phyloP scores from a whole-genome alignment of 1,139 yeast genomes.

The Zygosaccharomyces pseudobailii region DNA sequence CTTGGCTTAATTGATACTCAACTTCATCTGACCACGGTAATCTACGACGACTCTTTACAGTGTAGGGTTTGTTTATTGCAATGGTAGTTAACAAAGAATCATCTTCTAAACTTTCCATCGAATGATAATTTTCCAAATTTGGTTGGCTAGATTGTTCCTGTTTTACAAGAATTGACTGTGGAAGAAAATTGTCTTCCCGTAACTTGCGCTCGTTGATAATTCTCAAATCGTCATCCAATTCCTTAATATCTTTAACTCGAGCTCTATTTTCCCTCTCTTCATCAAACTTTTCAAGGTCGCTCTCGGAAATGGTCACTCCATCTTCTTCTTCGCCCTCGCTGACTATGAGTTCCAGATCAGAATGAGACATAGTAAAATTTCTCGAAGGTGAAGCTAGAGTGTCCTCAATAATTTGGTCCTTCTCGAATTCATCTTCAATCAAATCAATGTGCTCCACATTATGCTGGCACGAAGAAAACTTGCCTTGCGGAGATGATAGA shows the following conservation, averaged over 20 bases:
- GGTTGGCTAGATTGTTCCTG: slow-evolving; percentile 1
- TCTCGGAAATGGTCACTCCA: slow-evolving; percentile 23
- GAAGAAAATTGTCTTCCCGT: slow-evolving; percentile 14
- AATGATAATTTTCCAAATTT: not conserved
- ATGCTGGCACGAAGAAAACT: not conserved
- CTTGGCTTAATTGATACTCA: slow-evolving; percentile 47
- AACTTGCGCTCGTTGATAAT: slow-evolving; percentile 31
- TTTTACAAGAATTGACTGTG: slow-evolving; percentile 7
- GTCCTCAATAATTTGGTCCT: slow-evolving; percentile 7
- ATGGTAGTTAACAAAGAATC: slow-evolving; percentile 15
- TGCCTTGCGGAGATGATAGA: slow-evolving; percentile 12
- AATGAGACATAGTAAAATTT: slow-evolving; percentile 16
- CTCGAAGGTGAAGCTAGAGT: slow-evolving; percentile 5
- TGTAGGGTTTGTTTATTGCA: not conserved
- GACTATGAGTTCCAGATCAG: slow-evolving; percentile 21
- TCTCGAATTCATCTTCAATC: slow-evolving; percentile 16
- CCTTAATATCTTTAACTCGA: slow-evolving; percentile 22
- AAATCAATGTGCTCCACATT: slow-evolving; percentile 21
- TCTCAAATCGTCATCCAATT: slow-evolving; percentile 31
- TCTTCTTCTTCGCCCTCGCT: slow-evolving; percentile 16
- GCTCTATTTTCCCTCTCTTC: slow-evolving; percentile 33
- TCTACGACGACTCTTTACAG: slow-evolving; percentile 8
- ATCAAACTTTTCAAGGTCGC: slow-evolving; percentile 33
- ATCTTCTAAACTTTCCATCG: slow-evolving; percentile 13
- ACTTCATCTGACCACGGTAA: slow-evolving; percentile 68